A percentile compares a stretch with the other conserved stretches of the same genome.
phyloP scores from a whole-genome alignment of 164 flowering plant species.

The Stephania japonica region DNA sequence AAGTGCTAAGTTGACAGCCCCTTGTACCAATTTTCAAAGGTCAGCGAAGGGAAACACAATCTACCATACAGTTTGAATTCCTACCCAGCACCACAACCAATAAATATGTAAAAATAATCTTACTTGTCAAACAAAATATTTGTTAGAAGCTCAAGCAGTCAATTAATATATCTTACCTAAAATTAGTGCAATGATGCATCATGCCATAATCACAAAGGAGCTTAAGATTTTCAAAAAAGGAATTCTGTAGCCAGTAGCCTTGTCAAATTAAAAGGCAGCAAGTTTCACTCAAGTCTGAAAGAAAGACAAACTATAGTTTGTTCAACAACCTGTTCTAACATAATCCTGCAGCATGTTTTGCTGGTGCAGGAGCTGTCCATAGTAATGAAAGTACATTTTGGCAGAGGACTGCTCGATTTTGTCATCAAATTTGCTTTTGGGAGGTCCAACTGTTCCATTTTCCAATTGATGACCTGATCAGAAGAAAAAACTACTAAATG shows the following conservation, averaged over 20 bases:
- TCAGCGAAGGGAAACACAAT: not conserved
- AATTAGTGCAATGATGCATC: not conserved
- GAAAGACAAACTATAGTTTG: slow-evolving; percentile 12
- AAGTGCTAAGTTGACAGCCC: not conserved
- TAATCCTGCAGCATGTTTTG: slow-evolving; percentile 99
- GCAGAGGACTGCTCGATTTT: slow-evolving; percentile 95
- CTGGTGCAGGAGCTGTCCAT: slow-evolving; percentile 93
- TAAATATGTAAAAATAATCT: not conserved
- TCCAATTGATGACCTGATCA: slow-evolving; percentile 39
- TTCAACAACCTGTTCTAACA: slow-evolving; percentile 91
- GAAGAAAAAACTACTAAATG: slow-evolving; percentile 3
- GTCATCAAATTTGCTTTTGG: slow-evolving; percentile 80
- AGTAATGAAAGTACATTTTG: slow-evolving; percentile 98
- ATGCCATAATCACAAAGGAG: not conserved
- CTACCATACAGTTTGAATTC: not conserved
- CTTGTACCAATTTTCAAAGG: not conserved
- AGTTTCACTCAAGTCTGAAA: slow-evolving; percentile 7
- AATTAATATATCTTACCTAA: not conserved
- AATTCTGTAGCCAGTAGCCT: not conserved
- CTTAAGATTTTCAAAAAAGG: not conserved
- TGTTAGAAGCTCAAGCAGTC: not conserved
- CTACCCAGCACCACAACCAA: not conserved
- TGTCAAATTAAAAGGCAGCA: not conserved
- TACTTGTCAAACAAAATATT: not conserved
- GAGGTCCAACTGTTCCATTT: slow-evolving; percentile 50